Percentiles rank a stretch among this genome's conserved stretches.
These are phyloP conservation scores for Aschersonia sp. DNA, from an alignment of 2,329 filamentous ascomycete species.

Conservation along the genomic window DNA sequence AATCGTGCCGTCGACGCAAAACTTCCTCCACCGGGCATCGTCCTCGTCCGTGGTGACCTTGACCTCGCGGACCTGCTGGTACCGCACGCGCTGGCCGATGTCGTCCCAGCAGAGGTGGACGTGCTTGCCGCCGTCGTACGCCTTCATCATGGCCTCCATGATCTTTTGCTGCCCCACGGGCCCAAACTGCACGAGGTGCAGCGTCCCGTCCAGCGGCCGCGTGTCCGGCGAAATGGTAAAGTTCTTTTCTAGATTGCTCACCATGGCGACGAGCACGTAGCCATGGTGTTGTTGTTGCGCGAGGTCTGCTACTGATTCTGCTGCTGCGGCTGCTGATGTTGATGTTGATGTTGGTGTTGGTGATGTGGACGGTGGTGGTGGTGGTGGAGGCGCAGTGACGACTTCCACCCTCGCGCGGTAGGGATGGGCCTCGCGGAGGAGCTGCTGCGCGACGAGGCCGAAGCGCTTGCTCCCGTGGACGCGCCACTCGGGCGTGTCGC, in stretches of 20 bases:
- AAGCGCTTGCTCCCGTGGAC: conserved; percentile 66
- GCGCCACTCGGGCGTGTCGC: conserved; percentile 71
- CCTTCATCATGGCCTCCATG: conserved; percentile 62
- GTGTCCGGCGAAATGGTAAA: conserved; percentile 71
- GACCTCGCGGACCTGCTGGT: conserved; percentile 55
- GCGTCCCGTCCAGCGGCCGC: conserved; percentile 51
- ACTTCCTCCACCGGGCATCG: conserved; percentile 63
- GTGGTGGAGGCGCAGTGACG: too few species aligned
- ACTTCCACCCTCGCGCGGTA: conserved; percentile 31
- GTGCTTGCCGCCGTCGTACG: conserved; percentile 43
- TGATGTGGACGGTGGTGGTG: too few species aligned
- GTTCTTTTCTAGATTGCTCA: conserved; percentile 66
- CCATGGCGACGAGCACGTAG: conserved; percentile 63
- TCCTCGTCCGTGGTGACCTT: conserved; percentile 44
- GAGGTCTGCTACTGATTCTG: too few species aligned
- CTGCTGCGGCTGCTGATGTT: too few species aligned
- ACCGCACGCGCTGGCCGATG: conserved; percentile 47
- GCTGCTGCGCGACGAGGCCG: conserved; percentile 65
- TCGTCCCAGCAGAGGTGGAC: conserved; percentile 33
- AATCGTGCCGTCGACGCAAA: conserved; percentile 88
- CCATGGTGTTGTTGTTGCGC: conserved; percentile 30
- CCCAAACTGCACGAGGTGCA: conserved; percentile 65
- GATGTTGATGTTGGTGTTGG: too few species aligned
- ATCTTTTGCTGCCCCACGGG: conserved; percentile 47
- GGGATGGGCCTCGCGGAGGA: conserved; percentile 41